Evolutionary conservation across 805 yeast genomes (phyloP).

Genomic region (Pichia eremophila): DNA sequence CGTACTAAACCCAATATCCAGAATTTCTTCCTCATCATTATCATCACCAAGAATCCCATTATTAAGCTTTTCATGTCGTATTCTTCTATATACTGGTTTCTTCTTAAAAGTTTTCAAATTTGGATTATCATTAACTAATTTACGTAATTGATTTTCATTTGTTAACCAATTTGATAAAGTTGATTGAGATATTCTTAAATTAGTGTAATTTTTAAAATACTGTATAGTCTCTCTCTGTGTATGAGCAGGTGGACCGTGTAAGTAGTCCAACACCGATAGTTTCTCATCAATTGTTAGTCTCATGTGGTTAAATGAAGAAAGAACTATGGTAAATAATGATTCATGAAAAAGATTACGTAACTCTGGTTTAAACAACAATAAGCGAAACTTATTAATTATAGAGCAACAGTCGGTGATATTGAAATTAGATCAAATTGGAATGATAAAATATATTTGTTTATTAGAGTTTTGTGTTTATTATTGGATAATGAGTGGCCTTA

Average conservation of each 20-base stretch:
- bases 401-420: too few species aligned
- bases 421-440: too few species aligned
- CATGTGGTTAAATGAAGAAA: neutral
- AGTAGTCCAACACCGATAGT: constrained; percentile 25
- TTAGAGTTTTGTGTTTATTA: too few species aligned
- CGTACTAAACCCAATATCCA: constrained; percentile 27
- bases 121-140: constrained; percentile 19
- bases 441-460: too few species aligned
- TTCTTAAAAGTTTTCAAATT: constrained; percentile 21
- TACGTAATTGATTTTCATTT: constrained; percentile 19
- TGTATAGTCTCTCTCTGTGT: constrained; percentile 21
- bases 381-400: too few species aligned
- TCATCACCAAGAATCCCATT: neutral
- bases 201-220: constrained; percentile 15
- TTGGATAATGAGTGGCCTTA: neutral
- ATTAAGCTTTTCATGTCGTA: constrained; percentile 18
- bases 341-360: too few species aligned
- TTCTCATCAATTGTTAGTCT: constrained; percentile 20
- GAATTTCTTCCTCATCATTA: neutral
- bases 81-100: constrained; percentile 21
- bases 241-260: constrained; percentile 23
- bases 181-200: constrained; percentile 27
- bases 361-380: too few species aligned
- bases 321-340: too few species aligned
- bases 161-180: constrained; percentile 28